These are phyloP conservation scores for Plasmopara halstedii DNA, from an alignment of 352 stramenopile genomes.

Conservation along the genomic window DNA sequence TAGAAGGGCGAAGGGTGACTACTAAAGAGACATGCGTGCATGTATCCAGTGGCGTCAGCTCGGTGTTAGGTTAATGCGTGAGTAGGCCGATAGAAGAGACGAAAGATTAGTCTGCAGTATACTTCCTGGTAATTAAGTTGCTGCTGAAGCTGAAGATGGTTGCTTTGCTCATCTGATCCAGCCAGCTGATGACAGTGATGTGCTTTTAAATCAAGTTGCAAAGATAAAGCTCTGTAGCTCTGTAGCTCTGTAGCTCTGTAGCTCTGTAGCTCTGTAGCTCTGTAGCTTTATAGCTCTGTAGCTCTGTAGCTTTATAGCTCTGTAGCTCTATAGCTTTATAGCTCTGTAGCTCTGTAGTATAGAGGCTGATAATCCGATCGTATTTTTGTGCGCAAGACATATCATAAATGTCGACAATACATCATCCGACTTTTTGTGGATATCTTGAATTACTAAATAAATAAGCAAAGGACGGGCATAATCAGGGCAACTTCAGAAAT, in stretches of 20 bases:
- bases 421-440: not conserved
- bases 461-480: slow-evolving; percentile 2
- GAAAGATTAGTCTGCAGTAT: slow-evolving; percentile 6
- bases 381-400: not conserved
- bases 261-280: too few relatives aligned
- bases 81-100: slow-evolving; percentile 7
- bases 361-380: not conserved
- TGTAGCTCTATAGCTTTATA: too few relatives aligned
- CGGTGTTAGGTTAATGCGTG: slow-evolving; percentile 13
- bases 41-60: slow-evolving; percentile 6
- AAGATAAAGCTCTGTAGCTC: too few relatives aligned
- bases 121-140: slow-evolving; percentile 2
- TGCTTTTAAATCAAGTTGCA: not conserved
- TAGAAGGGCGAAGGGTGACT: not conserved
- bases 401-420: too few relatives aligned
- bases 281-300: too few relatives aligned
- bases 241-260: too few relatives aligned
- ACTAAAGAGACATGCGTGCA: slow-evolving; percentile 3
- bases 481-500: slow-evolving; percentile 20
- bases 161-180: not conserved
- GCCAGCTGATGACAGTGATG: not conserved
- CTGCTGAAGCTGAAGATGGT: not conserved
- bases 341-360: too few relatives aligned
- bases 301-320: too few relatives aligned
- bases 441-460: too few relatives aligned